Percentiles rank a stretch among this genome's conserved stretches.
Evolutionary conservation across 2,329 filamentous ascomycete genomes (phyloP).

Genomic region (Alternaria sp.): DNA sequence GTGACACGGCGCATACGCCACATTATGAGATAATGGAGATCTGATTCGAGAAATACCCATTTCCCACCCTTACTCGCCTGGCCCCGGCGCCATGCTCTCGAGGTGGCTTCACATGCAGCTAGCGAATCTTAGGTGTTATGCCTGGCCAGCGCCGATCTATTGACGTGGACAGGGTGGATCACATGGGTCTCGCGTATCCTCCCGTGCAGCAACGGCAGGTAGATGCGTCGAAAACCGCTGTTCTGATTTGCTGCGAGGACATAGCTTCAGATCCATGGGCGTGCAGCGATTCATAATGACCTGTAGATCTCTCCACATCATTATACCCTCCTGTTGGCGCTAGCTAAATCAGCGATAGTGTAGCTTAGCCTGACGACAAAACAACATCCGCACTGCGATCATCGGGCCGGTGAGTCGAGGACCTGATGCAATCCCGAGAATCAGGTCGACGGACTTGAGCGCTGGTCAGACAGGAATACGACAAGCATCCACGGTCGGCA

Average conservation of each 20-base stretch:
- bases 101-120: constrained; percentile 24
- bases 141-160: constrained; percentile 33
- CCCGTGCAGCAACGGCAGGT: constrained; percentile 32
- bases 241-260: constrained; percentile 31
- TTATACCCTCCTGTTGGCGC: constrained; percentile 2
- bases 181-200: constrained; percentile 33
- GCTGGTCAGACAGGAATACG: constrained; percentile 15
- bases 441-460: constrained; percentile 33
- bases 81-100: constrained; percentile 30
- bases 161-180: constrained; percentile 27
- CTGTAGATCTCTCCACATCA: constrained; percentile 24
- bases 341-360: constrained; percentile 12
- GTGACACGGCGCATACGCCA: constrained; percentile 26
- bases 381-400: constrained; percentile 15
- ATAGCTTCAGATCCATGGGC: constrained; percentile 20
- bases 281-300: constrained; percentile 13
- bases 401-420: constrained; percentile 8
- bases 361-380: constrained; percentile 16
- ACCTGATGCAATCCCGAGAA: constrained; percentile 16
- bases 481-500: constrained; percentile 3
- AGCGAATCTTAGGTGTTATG: constrained; percentile 18
- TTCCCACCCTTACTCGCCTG: constrained; percentile 22
- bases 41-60: constrained; percentile 13
- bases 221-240: constrained; percentile 16
- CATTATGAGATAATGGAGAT: constrained; percentile 22